Conservation (phyloP, 805 yeast genomes). For the Wickerhamomyces rabaulensis region DNA sequence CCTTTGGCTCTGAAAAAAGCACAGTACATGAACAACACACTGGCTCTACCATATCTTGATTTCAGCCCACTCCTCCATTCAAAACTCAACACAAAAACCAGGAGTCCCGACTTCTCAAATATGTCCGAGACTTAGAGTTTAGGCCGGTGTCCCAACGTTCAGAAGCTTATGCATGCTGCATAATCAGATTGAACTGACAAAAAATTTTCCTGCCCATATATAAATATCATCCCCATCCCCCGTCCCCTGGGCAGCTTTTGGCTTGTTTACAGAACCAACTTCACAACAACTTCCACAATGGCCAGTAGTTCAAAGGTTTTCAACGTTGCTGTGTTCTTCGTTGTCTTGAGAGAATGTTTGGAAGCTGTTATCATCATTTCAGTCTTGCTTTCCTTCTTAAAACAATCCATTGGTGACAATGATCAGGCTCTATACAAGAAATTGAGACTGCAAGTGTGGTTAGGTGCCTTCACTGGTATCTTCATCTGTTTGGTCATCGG, state of each 20-base stretch:
- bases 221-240: not conserved
- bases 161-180: not conserved
- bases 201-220: not conserved
- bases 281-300: not conserved
- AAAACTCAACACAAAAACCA: not conserved
- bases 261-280: not conserved
- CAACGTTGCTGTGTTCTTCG: conserved; percentile 64
- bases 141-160: not conserved
- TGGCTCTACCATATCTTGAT: no score
- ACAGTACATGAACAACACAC: no score
- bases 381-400: conserved; percentile 84
- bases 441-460: conserved; percentile 79
- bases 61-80: no score
- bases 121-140: not conserved
- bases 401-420: conserved; percentile 68
- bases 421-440: conserved; percentile 53
- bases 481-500: conserved; percentile 79
- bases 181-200: conserved; percentile 1
- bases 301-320: conserved; percentile 13
- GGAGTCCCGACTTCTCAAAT: not conserved
- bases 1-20: no score
- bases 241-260: not conserved
- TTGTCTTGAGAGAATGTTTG: conserved; percentile 87
- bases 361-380: conserved; percentile 93
- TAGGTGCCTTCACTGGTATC: conserved; percentile 71